Base-by-base conservation (phyloP, 2,329 filamentous ascomycete genomes). In the Penicillium brasilianum region DNA sequence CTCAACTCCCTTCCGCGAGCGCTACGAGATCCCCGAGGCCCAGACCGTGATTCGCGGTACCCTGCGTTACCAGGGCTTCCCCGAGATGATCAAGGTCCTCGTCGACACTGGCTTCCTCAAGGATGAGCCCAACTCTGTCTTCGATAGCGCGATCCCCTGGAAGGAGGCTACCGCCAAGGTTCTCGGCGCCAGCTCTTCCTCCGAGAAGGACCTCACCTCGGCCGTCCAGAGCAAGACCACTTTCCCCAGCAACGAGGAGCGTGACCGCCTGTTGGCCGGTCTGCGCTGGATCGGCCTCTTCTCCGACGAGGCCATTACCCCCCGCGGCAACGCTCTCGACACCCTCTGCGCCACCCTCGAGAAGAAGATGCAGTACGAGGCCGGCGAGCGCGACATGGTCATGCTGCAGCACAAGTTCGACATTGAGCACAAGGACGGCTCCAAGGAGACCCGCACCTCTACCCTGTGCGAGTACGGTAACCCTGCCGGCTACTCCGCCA, bases 11-110 rank as follows among this genome's bases (percentile, higher is more conserved):
- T 98, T 95, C 87, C 89, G 88, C 74, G 89, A 96, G 84, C 88
- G 91, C 65, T 97, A 97, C 85, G 81, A 87, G 78, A 97, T 97
- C 73, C 93, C 93, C 55, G 94, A 98, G 82, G 92, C 92, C 14
- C 80, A 96, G 79, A 97, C 91, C 55, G 87, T 97, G 71, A 83
- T 97, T 76, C 86, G 92, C 55, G 91, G 91, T 64, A 96, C 93
- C 32, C 85, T 97, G 37, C 85, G 94, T 68, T 98, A 95, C 83
- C 84, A 87, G 68, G 93, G 94, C 48, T 97, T 97, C 86, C 93
- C 93, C 2, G 87, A 96, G 77, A 94, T 97, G 79, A 87, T 97
- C 81, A 90, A 90, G 76, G 87, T 89, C 28, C 87, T 98, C 11
- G 92, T 96, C 63, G 90, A 97, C 75, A 90, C 93, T 63, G 93